Percentiles rank a stretch among this genome's conserved stretches.
Conservation (phyloP, 176 grass and related monocot species). For the Chloris gayana region DNA sequence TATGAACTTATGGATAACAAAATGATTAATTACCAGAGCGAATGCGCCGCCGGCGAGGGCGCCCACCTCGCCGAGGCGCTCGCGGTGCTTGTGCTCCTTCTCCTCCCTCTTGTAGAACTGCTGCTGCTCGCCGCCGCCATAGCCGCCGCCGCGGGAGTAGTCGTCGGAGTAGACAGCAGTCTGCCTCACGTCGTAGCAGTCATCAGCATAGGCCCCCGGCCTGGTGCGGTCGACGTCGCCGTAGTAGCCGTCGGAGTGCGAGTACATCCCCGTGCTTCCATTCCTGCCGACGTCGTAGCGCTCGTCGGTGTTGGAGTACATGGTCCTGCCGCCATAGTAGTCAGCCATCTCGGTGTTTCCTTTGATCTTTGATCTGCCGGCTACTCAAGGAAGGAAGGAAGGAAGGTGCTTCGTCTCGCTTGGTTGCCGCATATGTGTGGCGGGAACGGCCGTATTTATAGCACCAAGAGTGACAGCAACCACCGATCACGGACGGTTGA, state of each 20-base stretch:
- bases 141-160: conserved; percentile 6
- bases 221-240: conserved; percentile 1
- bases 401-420: not conserved
- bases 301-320: conserved; percentile 43
- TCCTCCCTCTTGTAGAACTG: conserved; percentile 58
- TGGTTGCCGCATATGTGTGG: not conserved
- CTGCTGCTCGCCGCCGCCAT: not conserved
- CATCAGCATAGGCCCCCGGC: conserved; percentile 2
- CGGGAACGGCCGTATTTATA: conserved; percentile 34
- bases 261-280: conserved; percentile 18
- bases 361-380: too few species aligned
- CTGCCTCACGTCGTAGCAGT: conserved; percentile 29
- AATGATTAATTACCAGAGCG: conserved; percentile 41
- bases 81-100: conserved; percentile 68
- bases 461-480: not conserved
- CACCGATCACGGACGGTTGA: not conserved
- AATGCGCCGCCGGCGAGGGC: conserved; percentile 58
- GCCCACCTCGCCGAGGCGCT: conserved; percentile 69
- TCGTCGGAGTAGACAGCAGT: conserved; percentile 25
- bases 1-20: not conserved
- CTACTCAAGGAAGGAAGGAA: not conserved
- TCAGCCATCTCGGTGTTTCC: conserved; percentile 22
- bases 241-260: conserved; percentile 33
- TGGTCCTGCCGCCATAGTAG: conserved; percentile 22
- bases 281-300: conserved; percentile 28